Base-by-base conservation (phyloP, 345 rosid species). In the Hibiscus trionum region DNA sequence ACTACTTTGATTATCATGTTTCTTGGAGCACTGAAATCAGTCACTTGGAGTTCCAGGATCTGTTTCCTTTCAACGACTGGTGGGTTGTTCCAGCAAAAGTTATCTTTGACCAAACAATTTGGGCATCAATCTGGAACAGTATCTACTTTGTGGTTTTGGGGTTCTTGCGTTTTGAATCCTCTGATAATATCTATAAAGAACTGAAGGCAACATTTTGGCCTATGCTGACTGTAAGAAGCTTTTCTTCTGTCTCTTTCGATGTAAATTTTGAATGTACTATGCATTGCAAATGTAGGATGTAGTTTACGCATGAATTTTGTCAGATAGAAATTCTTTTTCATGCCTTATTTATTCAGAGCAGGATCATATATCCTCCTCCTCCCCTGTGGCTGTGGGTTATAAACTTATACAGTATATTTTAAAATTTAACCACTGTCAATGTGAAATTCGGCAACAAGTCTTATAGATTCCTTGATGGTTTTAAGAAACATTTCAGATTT, bases 31-130 rank as follows among this genome's bases (percentile, higher is more conserved):
- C 71, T 81, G 74, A 82, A 70, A 53, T 69, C 26, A 49, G 58
- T 77, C 17, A 3, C 62, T 63, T 77, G 73, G 71, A 27, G 50
- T 75, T 75, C 19, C 77, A 90, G 96, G 90, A 90, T 72, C 83
- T 91, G 47, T 83, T 93, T 81, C 98, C 98, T 69, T 93, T 82
- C 8, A 72, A 91, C 75, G 93, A 80, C 72, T 91, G 97, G 97
- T 93, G 96, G 97, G 94, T 89, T 62, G 91, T 91, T 47, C 98
- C 97, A 62, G 97, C 91, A 49, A 91, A 93, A 83, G 86, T 93
- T 26, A 91, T 86, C 0, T 93, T 91, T 81, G 97, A 93, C 60
- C 97, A 91, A 81, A 89, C 97, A 39, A 78, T 88, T 3, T 91
- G 98, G 98, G 76, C 98, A 7, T 89, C 96, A 60, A 16, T 90